phyloP scores from a whole-genome alignment of 306 rosid species.

The Medicago ruthenica region DNA sequence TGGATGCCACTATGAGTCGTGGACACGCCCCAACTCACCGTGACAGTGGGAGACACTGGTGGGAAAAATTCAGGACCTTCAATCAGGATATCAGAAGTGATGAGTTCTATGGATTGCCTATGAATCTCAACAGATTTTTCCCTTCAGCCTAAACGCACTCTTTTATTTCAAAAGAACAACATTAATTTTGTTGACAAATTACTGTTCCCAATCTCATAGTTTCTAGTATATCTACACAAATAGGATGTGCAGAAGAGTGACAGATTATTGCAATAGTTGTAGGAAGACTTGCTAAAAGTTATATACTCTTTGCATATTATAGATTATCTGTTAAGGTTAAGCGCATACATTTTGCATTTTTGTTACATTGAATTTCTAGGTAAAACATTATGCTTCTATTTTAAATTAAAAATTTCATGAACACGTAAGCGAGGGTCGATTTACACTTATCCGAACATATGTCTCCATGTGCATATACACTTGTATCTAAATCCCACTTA shows the following conservation, averaged over 20 bases:
- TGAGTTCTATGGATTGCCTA: slow-evolving; percentile 1
- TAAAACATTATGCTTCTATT: no score
- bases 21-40: slow-evolving; percentile 56
- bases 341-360: no score
- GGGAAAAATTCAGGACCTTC: slow-evolving; percentile 67
- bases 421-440: no score
- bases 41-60: slow-evolving; percentile 92
- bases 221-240: not conserved
- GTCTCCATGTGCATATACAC: no score
- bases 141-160: not conserved
- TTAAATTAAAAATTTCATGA: no score
- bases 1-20: slow-evolving; percentile 60
- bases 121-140: not conserved
- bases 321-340: not conserved
- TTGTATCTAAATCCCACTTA: no score
- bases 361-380: no score
- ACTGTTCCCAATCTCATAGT: not conserved
- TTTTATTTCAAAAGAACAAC: not conserved
- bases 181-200: not conserved
- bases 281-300: not conserved
- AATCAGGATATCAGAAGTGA: slow-evolving; percentile 1
- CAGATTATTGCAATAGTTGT: not conserved
- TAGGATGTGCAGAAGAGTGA: not conserved
- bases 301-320: not conserved
- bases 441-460: no score